Conservation (phyloP, 306 rosid species). For the Quercus dentata region DNA sequence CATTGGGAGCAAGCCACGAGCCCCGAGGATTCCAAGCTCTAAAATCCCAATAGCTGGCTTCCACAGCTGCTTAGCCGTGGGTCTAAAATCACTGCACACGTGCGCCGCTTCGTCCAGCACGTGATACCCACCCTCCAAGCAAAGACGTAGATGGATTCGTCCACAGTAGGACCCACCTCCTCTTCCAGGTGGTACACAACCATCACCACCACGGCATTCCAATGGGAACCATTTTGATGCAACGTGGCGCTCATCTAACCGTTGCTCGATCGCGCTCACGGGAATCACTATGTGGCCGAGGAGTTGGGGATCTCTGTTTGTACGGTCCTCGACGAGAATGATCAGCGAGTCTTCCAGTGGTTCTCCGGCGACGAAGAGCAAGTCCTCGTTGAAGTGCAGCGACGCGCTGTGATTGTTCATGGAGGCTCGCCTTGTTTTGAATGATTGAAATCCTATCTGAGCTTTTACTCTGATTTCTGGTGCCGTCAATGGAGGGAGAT, state of each 20-base stretch:
- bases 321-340: conserved; percentile 71
- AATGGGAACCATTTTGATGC: conserved; percentile 70
- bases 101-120: conserved; percentile 99
- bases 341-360: conserved; percentile 81
- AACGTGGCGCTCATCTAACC: conserved; percentile 84
- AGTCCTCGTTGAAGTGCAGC: conserved; percentile 85
- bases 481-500: conserved; percentile 82
- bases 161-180: conserved; percentile 59
- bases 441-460: conserved; percentile 68
- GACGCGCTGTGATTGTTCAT: conserved; percentile 83
- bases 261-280: conserved; percentile 62
- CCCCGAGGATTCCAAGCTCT: conserved; percentile 92
- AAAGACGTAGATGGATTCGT: conserved; percentile 67
- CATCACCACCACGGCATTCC: conserved; percentile 28
- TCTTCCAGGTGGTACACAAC: not conserved
- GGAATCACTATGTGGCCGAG: conserved; percentile 72
- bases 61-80: conserved; percentile 92
- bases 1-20: conserved; percentile 72
- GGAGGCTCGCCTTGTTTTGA: conserved; percentile 63
- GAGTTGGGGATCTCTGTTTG: conserved; percentile 47
- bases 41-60: conserved; percentile 80
- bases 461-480: conserved; percentile 76
- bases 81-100: conserved; percentile 90
- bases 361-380: conserved; percentile 82
- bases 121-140: conserved; percentile 95